These are phyloP conservation scores for Aureobasidium subglaciale DNA, from an alignment of 2,329 filamentous ascomycete genomes.

Conservation along the genomic window DNA sequence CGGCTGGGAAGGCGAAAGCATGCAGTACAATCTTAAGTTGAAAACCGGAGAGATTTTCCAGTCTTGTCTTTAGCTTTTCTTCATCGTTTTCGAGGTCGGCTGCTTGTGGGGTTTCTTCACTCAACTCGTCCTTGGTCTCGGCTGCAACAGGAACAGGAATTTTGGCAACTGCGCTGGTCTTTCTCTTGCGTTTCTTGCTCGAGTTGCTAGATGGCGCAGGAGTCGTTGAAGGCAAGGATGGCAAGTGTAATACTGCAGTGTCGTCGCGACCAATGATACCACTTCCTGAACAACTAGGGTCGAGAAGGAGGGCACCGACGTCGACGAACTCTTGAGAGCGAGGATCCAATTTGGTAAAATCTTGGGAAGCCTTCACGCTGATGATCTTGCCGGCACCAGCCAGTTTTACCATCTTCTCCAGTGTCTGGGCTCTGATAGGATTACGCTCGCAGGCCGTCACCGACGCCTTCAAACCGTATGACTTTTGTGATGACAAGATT, in stretches of 20 bases:
- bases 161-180: background rate
- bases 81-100: conserved; percentile 36
- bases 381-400: conserved; percentile 65
- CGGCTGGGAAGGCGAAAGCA: conserved; percentile 72
- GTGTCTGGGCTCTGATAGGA: conserved; percentile 59
- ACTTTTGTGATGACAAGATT: conserved; percentile 46
- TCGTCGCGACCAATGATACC: conserved; percentile 88
- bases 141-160: conserved; percentile 3
- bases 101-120: conserved; percentile 25
- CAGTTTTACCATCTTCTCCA: conserved; percentile 75
- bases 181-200: conserved; percentile 28
- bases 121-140: conserved; percentile 20
- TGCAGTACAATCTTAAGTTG: conserved; percentile 77
- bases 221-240: background rate
- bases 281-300: conserved; percentile 92
- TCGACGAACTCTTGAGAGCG: conserved; percentile 51
- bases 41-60: conserved; percentile 69
- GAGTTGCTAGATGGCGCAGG: conserved; percentile 18
- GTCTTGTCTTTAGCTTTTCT: conserved; percentile 54
- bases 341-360: conserved; percentile 75
- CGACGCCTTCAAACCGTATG: conserved; percentile 23
- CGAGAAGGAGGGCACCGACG: conserved; percentile 78
- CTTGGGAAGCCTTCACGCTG: conserved; percentile 63
- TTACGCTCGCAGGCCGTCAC: conserved; percentile 82
- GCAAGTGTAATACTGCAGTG: conserved; percentile 12